phyloP scores from a whole-genome alignment of 1,284 basidiomycete genomes.

The Ustilago nuda region DNA sequence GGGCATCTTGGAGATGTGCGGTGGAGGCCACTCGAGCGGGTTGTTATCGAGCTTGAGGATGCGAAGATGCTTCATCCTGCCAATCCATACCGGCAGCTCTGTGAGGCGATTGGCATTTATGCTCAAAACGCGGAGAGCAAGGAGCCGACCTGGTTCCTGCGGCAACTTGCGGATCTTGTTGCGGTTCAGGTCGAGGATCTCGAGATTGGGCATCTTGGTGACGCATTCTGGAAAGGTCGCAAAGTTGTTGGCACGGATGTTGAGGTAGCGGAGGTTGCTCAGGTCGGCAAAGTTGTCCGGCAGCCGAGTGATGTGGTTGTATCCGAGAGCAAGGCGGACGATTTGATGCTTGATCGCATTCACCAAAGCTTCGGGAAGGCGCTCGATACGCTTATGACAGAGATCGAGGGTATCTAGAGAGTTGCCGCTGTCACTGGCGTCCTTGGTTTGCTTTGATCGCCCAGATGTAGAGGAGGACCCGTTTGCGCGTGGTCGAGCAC shows the following conservation, averaged over 20 bases:
- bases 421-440: constrained; percentile 13
- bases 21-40: constrained; percentile 82
- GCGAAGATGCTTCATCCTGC: constrained; percentile 79
- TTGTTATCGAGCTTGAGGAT: constrained; percentile 90
- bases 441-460: constrained; percentile 12
- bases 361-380: constrained; percentile 48
- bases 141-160: constrained; percentile 80
- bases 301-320: constrained; percentile 84
- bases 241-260: constrained; percentile 89
- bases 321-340: constrained; percentile 80
- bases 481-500: constrained; percentile 8
- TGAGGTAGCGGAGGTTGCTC: constrained; percentile 86
- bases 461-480: not conserved
- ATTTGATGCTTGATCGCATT: constrained; percentile 55
- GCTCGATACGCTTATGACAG: constrained; percentile 52
- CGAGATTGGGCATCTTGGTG: constrained; percentile 79
- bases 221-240: constrained; percentile 84
- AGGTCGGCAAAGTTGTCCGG: constrained; percentile 83
- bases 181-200: constrained; percentile 92
- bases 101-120: constrained; percentile 86
- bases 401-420: constrained; percentile 60
- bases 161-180: constrained; percentile 89
- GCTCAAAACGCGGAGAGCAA: constrained; percentile 82
- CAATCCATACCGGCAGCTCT: constrained; percentile 82
- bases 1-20: constrained; percentile 59